Evolutionary conservation across 192 early-diverging fungal species (phyloP).

Genomic region (Rhizophagus sp.): DNA sequence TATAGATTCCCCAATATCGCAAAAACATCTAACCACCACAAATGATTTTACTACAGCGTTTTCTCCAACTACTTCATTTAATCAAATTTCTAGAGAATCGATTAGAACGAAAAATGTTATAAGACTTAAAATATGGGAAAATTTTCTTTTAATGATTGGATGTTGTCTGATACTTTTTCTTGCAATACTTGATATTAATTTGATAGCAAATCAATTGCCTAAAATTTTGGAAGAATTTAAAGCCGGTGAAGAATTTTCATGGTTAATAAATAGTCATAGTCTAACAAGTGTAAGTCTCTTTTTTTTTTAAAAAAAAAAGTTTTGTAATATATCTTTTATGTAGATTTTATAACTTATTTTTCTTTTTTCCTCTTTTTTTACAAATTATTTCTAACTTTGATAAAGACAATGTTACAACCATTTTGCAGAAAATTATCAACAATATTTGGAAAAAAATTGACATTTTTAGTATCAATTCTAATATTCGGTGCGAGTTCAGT

Average conservation of each 20-base stretch:
- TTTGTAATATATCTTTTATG: neutral
- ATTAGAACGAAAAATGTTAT: neutral
- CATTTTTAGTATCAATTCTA: constrained; percentile 36
- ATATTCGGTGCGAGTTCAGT: constrained; percentile 38
- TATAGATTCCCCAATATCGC: neutral
- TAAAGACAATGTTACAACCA: constrained; percentile 19
- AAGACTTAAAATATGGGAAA: neutral
- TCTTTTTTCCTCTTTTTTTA: too few relatives aligned
- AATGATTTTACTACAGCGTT: neutral
- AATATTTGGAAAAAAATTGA: constrained; percentile 35
- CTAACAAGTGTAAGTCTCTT: constrained; percentile 10
- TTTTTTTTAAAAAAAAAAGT: too few relatives aligned
- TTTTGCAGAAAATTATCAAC: constrained; percentile 1
- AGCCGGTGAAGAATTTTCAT: constrained; percentile 62
- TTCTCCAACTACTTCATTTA: neutral
- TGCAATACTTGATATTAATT: constrained; percentile 59
- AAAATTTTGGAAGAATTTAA: constrained; percentile 61
- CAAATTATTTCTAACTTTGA: neutral
- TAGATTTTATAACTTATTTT: neutral
- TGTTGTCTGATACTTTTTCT: constrained; percentile 53
- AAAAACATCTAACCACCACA: neutral
- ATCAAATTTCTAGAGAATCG: neutral
- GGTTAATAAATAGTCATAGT: constrained; percentile 74
- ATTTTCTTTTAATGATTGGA: neutral
- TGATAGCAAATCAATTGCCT: constrained; percentile 62